Evolutionary conservation across 306 rosid genomes (phyloP).

Genomic region (Ceratonia siliqua): DNA sequence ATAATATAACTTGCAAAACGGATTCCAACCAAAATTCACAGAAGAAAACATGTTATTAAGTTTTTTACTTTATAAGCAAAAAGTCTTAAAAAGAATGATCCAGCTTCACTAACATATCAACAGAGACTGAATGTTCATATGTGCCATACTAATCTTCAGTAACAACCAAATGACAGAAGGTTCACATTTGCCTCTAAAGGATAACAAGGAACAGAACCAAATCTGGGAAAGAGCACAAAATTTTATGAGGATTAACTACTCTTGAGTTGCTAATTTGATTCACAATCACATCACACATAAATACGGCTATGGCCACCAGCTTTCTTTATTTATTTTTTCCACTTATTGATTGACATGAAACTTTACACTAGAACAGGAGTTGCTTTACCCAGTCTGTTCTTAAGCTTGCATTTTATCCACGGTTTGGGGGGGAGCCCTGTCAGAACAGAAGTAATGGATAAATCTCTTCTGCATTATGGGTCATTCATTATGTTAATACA

Average conservation of each 20-base stretch:
- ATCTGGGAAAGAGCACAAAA: conserved; percentile 11
- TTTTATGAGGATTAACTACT: background rate
- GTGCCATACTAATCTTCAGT: background rate
- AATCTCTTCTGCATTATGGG: background rate
- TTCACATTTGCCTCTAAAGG: conserved; percentile 5
- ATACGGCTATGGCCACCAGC: background rate
- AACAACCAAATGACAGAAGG: conserved; percentile 15
- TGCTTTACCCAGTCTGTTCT: conserved; percentile 10
- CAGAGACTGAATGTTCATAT: background rate
- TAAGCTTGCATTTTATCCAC: background rate
- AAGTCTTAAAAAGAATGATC: background rate
- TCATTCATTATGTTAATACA: background rate
- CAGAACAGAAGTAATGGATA: background rate
- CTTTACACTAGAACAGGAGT: background rate
- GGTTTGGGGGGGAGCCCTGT: background rate
- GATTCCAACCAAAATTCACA: background rate
- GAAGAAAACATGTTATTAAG: background rate
- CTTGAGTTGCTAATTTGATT: background rate
- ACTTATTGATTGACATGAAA: background rate
- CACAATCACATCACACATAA: background rate
- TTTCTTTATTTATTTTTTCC: background rate
- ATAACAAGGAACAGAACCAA: background rate
- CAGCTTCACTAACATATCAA: background rate
- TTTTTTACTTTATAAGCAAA: background rate
- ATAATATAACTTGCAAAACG: background rate